A percentile compares a stretch with the other conserved stretches of the same genome.
Conservation (phyloP, 352 stramenopile species). For the Globisporangium alternatum region DNA sequence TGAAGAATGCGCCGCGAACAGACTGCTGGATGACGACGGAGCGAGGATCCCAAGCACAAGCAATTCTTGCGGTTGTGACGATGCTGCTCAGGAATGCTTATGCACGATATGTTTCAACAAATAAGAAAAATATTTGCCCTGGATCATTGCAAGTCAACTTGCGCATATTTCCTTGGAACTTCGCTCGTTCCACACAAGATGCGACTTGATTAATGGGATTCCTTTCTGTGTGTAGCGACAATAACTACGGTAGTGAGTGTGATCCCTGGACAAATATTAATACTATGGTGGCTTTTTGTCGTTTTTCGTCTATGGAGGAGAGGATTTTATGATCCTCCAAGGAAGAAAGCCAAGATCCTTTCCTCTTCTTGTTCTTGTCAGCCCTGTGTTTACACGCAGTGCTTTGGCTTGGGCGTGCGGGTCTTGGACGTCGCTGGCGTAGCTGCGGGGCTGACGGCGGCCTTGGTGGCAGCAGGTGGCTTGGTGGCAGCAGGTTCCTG, state of each 20-base stretch:
- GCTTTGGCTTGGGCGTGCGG: conserved; percentile 20
- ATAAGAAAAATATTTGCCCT: no score
- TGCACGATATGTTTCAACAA: not conserved
- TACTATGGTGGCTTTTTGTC: not conserved
- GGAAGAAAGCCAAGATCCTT: not conserved
- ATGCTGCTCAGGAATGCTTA: not conserved
- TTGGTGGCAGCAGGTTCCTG: not conserved
- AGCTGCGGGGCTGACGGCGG: not conserved
- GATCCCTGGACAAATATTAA: conserved; percentile 8
- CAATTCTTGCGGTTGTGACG: no score
- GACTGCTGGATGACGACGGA: not conserved
- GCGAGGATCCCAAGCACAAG: not conserved
- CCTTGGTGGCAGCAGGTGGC: not conserved
- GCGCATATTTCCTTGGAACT: conserved; percentile 1
- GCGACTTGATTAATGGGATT: conserved; percentile 7
- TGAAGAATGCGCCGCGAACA: not conserved
- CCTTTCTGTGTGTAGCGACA: not conserved
- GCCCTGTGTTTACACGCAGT: conserved; percentile 22
- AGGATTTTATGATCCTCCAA: not conserved
- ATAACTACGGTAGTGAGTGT: not conserved
- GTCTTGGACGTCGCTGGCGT: conserved; percentile 12
- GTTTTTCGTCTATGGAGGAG: not conserved
- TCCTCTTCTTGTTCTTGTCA: not conserved
- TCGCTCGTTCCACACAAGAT: conserved; percentile 8
- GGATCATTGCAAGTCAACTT: not conserved